Evolutionary conservation across 306 rosid genomes (phyloP).

Genomic region (Ormosia emarginata): DNA sequence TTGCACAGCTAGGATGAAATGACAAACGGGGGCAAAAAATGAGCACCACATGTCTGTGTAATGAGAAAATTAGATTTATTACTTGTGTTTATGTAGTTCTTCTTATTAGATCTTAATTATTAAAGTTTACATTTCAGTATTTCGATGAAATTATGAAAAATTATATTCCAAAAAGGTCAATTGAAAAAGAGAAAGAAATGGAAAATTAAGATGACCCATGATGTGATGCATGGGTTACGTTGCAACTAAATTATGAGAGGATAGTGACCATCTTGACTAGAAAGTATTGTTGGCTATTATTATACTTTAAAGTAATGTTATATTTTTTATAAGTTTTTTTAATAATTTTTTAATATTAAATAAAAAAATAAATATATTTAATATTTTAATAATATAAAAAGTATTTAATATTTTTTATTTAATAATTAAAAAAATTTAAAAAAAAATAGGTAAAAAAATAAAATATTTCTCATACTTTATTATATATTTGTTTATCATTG

Average conservation of each 20-base stretch:
- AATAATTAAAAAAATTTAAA: no score
- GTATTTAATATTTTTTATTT: no score
- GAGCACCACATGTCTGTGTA: conserved; percentile 6
- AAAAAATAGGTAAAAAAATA: no score
- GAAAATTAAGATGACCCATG: conserved; percentile 2
- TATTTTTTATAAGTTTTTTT: no score
- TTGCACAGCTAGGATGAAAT: conserved; percentile 30
- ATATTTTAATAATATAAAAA: no score
- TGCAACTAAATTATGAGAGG: conserved; percentile 23
- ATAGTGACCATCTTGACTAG: conserved; percentile 26
- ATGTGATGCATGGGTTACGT: conserved; percentile 8
- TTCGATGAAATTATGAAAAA: neutral
- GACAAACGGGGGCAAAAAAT: conserved; percentile 4
- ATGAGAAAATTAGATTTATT: neutral
- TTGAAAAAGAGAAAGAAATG: neutral
- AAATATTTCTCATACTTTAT: no score
- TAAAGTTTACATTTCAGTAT: neutral
- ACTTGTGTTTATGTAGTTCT: no score
- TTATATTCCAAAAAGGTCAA: neutral
- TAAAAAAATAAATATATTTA: no score
- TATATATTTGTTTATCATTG: neutral
- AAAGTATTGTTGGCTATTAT: conserved; percentile 15
- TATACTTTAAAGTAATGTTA: no score
- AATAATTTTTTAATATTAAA: no score
- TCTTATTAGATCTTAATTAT: neutral